phyloP scores from a whole-genome alignment of 2,329 filamentous ascomycete genomes.

The Aureobasidium pullulans region DNA sequence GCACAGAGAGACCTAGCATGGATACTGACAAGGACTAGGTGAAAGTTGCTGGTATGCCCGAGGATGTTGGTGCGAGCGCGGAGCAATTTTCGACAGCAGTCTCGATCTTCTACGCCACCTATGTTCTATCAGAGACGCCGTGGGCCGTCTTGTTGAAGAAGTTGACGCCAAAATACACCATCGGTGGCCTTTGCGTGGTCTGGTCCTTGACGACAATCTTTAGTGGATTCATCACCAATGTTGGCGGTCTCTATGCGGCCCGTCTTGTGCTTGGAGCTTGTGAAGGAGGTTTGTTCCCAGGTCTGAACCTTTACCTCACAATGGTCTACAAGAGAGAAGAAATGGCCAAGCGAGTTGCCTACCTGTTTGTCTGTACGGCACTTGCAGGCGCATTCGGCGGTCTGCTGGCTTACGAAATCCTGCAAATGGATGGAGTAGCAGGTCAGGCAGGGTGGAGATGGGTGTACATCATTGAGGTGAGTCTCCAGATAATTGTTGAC shows the following conservation, averaged over 20 bases:
- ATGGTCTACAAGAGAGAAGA: conserved; percentile 38
- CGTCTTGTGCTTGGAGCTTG: conserved; percentile 24
- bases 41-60: conserved; percentile 39
- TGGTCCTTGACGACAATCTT: conserved; percentile 46
- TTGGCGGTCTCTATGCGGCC: conserved; percentile 34
- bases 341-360: conserved; percentile 34
- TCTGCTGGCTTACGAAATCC: conserved; percentile 29
- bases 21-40: background rate
- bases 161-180: conserved; percentile 35
- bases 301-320: conserved; percentile 28
- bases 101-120: conserved; percentile 47
- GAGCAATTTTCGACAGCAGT: conserved; percentile 42
- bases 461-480: conserved; percentile 26
- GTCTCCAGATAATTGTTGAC: background rate
- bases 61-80: conserved; percentile 35
- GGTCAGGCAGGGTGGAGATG: conserved; percentile 27
- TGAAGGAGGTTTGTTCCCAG: conserved; percentile 22
- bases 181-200: conserved; percentile 34
- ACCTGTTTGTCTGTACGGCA: conserved; percentile 36
- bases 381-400: conserved; percentile 36
- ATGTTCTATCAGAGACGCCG: conserved; percentile 43
- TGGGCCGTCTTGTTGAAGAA: conserved; percentile 44
- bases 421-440: conserved; percentile 23
- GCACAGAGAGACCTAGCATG: background rate
- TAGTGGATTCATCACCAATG: conserved; percentile 39